Evolutionary conservation across 352 stramenopile species (phyloP).

Genomic region (Globisporangium takayamanum): DNA sequence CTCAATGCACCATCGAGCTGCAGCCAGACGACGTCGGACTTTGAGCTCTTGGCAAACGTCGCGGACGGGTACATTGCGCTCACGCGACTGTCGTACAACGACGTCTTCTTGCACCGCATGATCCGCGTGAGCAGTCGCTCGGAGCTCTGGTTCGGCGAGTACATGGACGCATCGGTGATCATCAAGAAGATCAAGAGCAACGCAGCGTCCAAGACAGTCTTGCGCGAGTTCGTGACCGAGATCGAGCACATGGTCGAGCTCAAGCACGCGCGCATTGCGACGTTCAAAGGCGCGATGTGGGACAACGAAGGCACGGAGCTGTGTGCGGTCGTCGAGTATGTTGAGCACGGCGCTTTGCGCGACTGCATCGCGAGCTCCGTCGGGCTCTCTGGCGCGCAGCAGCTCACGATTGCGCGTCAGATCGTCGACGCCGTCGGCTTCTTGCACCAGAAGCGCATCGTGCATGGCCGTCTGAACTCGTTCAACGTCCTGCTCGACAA

Average conservation of each 20-base stretch:
- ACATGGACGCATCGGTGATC: slow-evolving; percentile 49
- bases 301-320: slow-evolving; percentile 62
- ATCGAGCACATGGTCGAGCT: slow-evolving; percentile 73
- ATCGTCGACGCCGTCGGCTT: slow-evolving; percentile 63
- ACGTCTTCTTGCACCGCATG: slow-evolving; percentile 67
- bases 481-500: slow-evolving; percentile 77
- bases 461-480: slow-evolving; percentile 69
- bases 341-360: slow-evolving; percentile 55
- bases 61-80: slow-evolving; percentile 64
- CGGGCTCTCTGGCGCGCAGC: slow-evolving; percentile 45
- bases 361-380: slow-evolving; percentile 40
- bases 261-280: slow-evolving; percentile 56
- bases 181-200: slow-evolving; percentile 83
- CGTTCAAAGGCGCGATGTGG: slow-evolving; percentile 72
- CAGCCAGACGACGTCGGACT: slow-evolving; percentile 68
- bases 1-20: slow-evolving; percentile 38
- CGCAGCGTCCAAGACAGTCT: slow-evolving; percentile 47
- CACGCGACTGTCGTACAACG: slow-evolving; percentile 58
- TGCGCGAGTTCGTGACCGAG: slow-evolving; percentile 76
- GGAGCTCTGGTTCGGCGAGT: slow-evolving; percentile 73
- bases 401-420: slow-evolving; percentile 61
- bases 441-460: slow-evolving; percentile 59
- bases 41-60: slow-evolving; percentile 60
- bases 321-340: slow-evolving; percentile 67
- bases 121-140: slow-evolving; percentile 65